Percentiles rank a stretch among this genome's conserved stretches.
Evolutionary conservation across 306 rosid genomes (phyloP).

Genomic region (Casuarina cunninghamiana): DNA sequence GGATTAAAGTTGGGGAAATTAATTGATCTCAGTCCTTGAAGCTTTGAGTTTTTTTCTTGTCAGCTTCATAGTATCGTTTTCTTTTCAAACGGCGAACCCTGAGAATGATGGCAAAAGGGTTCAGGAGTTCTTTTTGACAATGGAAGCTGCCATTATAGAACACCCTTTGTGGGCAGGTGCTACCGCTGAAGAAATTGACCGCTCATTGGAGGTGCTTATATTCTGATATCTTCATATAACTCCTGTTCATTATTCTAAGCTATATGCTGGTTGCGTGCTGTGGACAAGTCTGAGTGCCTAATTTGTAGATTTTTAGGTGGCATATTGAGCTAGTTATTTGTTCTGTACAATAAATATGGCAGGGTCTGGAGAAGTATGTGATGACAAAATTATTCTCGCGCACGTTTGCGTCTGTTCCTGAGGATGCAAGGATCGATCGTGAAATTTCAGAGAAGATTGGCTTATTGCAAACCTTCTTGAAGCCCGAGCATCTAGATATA

Average conservation of each 20-base stretch:
- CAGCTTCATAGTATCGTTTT: slow-evolving; percentile 54
- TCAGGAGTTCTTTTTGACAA: slow-evolving; percentile 45
- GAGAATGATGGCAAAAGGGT: slow-evolving; percentile 44
- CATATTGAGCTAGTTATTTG: neutral
- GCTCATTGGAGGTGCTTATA: slow-evolving; percentile 58
- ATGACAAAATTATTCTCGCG: slow-evolving; percentile 70
- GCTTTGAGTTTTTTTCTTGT: neutral
- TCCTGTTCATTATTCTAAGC: too few relatives aligned
- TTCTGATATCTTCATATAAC: neutral
- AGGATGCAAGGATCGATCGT: slow-evolving; percentile 52
- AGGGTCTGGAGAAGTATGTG: slow-evolving; percentile 74
- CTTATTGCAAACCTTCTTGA: slow-evolving; percentile 57
- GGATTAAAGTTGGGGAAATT: too few relatives aligned
- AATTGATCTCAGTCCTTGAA: neutral
- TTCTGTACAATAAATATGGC: slow-evolving; percentile 1
- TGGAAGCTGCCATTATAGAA: slow-evolving; percentile 46
- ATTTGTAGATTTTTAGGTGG: neutral
- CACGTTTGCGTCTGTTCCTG: slow-evolving; percentile 47
- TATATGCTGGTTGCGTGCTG: neutral
- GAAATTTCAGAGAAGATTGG: slow-evolving; percentile 51
- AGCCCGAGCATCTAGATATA: slow-evolving; percentile 74
- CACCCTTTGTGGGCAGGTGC: slow-evolving; percentile 69
- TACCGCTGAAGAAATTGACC: slow-evolving; percentile 56
- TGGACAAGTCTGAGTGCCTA: neutral
- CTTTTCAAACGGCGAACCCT: slow-evolving; percentile 42